These are phyloP conservation scores for Cucurbitaria berberidis DNA, from an alignment of 2,329 filamentous ascomycete genomes.

Conservation along the genomic window DNA sequence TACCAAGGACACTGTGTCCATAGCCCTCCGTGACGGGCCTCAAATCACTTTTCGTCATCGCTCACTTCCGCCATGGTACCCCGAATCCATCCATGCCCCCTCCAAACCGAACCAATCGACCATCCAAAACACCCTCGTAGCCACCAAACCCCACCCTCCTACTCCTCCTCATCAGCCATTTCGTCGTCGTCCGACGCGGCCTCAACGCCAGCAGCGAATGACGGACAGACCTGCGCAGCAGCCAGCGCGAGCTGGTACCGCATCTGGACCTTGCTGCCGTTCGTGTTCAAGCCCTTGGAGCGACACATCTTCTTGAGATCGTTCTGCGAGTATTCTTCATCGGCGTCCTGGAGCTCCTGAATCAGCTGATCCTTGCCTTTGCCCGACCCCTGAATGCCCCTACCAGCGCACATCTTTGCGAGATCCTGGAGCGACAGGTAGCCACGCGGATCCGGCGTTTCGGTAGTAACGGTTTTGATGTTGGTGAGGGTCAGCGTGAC, in stretches of 20 bases:
- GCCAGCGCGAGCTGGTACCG: slow-evolving; percentile 33
- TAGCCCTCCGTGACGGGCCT: not conserved
- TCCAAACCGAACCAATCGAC: not conserved
- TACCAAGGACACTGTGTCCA: not conserved
- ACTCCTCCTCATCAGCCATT: slow-evolving; percentile 6
- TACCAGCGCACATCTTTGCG: slow-evolving; percentile 25
- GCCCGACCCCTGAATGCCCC: slow-evolving; percentile 19
- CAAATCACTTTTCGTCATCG: not conserved
- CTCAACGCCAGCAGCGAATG: slow-evolving; percentile 17
- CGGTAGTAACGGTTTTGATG: slow-evolving; percentile 14
- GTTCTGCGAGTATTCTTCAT: slow-evolving; percentile 22
- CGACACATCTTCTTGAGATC: slow-evolving; percentile 33
- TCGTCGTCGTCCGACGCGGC: slow-evolving; percentile 4
- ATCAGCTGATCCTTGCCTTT: slow-evolving; percentile 27
- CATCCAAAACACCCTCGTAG: not conserved
- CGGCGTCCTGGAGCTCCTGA: slow-evolving; percentile 27
- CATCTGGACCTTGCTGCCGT: slow-evolving; percentile 32
- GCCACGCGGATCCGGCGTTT: slow-evolving; percentile 31
- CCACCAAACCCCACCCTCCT: not conserved
- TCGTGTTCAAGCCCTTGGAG: slow-evolving; percentile 26
- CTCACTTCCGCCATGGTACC: not conserved
- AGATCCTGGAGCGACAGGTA: slow-evolving; percentile 32
- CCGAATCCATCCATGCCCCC: slow-evolving; percentile 1
- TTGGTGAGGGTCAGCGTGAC: not conserved
- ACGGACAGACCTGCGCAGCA: slow-evolving; percentile 24